These are phyloP conservation scores for Leccinum rimulosum DNA, from an alignment of 768 basidiomycete species.

Conservation along the genomic window DNA sequence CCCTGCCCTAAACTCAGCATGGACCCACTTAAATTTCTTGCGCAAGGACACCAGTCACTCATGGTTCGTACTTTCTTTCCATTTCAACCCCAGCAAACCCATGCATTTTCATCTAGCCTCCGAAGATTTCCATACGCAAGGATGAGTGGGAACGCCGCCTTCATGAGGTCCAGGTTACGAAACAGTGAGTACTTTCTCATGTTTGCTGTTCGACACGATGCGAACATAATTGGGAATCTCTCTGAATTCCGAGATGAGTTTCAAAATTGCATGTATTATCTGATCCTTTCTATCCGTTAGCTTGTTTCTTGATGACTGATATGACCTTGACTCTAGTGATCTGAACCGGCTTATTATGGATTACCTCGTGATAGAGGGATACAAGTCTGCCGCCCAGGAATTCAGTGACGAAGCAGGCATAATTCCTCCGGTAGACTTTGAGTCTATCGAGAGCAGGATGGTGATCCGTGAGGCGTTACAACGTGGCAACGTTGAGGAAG, in stretches of 20 bases:
- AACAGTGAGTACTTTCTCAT: conserved; percentile 67
- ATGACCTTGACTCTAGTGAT: conserved; percentile 57
- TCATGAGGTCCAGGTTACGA: conserved; percentile 78
- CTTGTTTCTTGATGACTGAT: conserved; percentile 18
- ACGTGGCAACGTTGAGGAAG: conserved; percentile 91
- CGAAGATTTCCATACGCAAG: conserved; percentile 61
- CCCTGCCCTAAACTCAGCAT: conserved; percentile 38
- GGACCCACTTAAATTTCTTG: conserved; percentile 32
- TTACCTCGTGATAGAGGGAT: conserved; percentile 96
- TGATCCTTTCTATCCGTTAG: conserved; percentile 44
- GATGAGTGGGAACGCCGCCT: conserved; percentile 87
- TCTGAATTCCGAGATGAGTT: conserved; percentile 78
- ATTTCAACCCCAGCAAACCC: background rate
- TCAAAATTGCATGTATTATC: conserved; percentile 86
- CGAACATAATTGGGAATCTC: conserved; percentile 97
- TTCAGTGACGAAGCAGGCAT: conserved; percentile 88
- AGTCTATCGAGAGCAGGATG: conserved; percentile 92
- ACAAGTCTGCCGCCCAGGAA: conserved; percentile 93
- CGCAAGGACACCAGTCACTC: conserved; percentile 12
- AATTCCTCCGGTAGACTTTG: conserved; percentile 76
- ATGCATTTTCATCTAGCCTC: conserved; percentile 32
- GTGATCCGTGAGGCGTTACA: conserved; percentile 92
- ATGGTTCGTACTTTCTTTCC: conserved; percentile 31
- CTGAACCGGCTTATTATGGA: conserved; percentile 94
- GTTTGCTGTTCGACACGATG: conserved; percentile 45